Base-by-base conservation (phyloP, 805 yeast species). In the Saccharomycopsis microspora region DNA sequence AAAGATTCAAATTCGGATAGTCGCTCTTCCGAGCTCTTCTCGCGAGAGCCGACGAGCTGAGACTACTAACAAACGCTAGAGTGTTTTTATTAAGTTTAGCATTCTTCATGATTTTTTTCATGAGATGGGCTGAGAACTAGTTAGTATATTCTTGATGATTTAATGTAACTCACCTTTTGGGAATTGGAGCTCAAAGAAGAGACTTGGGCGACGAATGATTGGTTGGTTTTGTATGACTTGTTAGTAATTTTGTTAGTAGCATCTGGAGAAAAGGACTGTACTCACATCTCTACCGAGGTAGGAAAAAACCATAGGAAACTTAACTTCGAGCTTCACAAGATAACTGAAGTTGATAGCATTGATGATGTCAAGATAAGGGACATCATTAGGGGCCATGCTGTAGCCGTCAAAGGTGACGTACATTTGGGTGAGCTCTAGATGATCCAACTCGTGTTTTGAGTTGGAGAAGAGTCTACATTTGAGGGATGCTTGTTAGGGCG, bases 231-330 rank as follows among this genome's bases (percentile, higher is more conserved):
- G 19, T 19, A 19, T 19, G 19, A 19, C 19, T 19, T 34, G n/a
- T 10, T 34, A 34, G 11, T 34, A 34, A 38, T n/a, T 33, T 27
- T 4, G 32, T 33, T 43, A 5, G 8, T 10, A 30, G 45, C 8
- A 8, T 43, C 45, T 10, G 40, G 29, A 33, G 30, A 32, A 11
- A 33, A 5, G 9, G 34, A n/a, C 9, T 7, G 9, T 11, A 27
- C 47, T 44, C 33, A 45, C 48, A n/a, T 43, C 11, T 42, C 41
- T 32, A 9, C 42, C 46, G 32, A 47, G 43, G 4, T 10, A 37
- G n/a, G 50, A 47, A 27, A 47, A 44, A 6, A 47, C 50, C 11
- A 47, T 32, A 8, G 50, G 48, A 32, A 27, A 44, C 31, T 29
- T 32, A n/a, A 11, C 19, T 28, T 47, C 50, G 5, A 44, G 10